A percentile compares a stretch with the other conserved stretches of the same genome.
These are phyloP conservation scores for Solanum habrochaites DNA, from an alignment of 257 asterid species.

Conservation along the genomic window DNA sequence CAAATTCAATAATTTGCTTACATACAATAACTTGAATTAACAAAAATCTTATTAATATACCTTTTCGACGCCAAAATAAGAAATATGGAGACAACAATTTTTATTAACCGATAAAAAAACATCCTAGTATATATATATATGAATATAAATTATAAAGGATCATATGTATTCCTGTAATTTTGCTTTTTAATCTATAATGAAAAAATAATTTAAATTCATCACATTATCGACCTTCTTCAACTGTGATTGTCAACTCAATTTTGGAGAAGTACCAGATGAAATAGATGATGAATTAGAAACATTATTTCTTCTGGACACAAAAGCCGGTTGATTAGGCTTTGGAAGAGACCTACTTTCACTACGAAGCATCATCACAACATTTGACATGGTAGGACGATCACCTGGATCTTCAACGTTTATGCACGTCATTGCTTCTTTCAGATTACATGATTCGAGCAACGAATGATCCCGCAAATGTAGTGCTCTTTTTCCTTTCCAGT, in stretches of 20 bases:
- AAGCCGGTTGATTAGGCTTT: slow-evolving; percentile 13
- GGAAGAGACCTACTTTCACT: slow-evolving; percentile 3
- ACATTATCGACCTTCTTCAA: neutral
- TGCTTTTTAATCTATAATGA: neutral
- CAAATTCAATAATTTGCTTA: too few relatives aligned
- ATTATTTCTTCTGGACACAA: neutral
- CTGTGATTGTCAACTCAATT: neutral
- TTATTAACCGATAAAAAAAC: too few relatives aligned
- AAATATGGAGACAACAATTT: too few relatives aligned
- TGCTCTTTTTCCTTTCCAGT: slow-evolving; percentile 13
- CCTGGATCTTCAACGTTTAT: slow-evolving; percentile 16
- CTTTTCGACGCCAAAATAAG: too few relatives aligned
- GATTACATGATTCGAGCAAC: neutral
- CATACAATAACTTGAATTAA: too few relatives aligned
- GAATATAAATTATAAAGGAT: neutral
- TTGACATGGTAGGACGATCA: slow-evolving; percentile 20
- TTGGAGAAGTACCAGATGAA: neutral
- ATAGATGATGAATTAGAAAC: neutral
- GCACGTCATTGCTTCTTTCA: slow-evolving; percentile 6
- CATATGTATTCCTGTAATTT: neutral
- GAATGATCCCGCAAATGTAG: slow-evolving; percentile 2
- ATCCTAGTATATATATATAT: too few relatives aligned
- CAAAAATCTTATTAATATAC: too few relatives aligned
- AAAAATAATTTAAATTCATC: neutral
- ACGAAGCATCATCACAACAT: slow-evolving; percentile 8